A percentile compares a stretch with the other conserved stretches of the same genome.
Evolutionary conservation across 2,329 filamentous ascomycete genomes (phyloP).

Genomic region (Mycosphaerella sp.): DNA sequence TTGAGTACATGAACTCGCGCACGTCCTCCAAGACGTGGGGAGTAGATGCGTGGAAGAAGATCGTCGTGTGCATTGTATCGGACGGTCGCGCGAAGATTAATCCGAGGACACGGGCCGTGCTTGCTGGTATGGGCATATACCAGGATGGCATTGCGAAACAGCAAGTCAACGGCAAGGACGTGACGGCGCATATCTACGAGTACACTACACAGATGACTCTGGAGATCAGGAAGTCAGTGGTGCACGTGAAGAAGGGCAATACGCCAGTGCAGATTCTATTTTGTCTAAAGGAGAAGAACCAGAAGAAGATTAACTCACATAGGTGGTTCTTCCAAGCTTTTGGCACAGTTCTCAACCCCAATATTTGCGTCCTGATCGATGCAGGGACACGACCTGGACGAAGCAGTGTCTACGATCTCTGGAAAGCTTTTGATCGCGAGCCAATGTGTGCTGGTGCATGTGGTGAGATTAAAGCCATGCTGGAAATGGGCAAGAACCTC

Average conservation of each 20-base stretch:
- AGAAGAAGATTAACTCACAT: slow-evolving; percentile 99
- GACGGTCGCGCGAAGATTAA: slow-evolving; percentile 98
- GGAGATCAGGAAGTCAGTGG: slow-evolving; percentile 82
- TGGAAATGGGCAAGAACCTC: slow-evolving; percentile 79
- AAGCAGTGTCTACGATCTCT: slow-evolving; percentile 94
- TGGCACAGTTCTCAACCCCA: slow-evolving; percentile 82
- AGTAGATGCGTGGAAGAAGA: slow-evolving; percentile 99
- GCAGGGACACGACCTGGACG: slow-evolving; percentile 91
- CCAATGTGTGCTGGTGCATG: slow-evolving; percentile 97
- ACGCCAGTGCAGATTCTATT: slow-evolving; percentile 96
- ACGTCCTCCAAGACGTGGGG: slow-evolving; percentile 97
- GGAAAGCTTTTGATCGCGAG: slow-evolving; percentile 97
- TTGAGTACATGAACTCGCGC: slow-evolving; percentile 94
- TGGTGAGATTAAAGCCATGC: slow-evolving; percentile 98
- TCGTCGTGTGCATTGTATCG: slow-evolving; percentile 95
- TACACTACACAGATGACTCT: slow-evolving; percentile 84
- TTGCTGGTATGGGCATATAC: slow-evolving; percentile 92
- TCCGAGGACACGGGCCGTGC: slow-evolving; percentile 74
- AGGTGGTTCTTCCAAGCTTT: slow-evolving; percentile 99
- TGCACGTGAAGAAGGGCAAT: slow-evolving; percentile 71
- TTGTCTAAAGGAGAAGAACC: slow-evolving; percentile 98
- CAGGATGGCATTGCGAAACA: slow-evolving; percentile 99
- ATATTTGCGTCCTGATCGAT: slow-evolving; percentile 93
- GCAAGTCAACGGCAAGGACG: slow-evolving; percentile 92
- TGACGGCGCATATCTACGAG: slow-evolving; percentile 94